These are phyloP conservation scores for Penicillium brevicompactum DNA, from an alignment of 2,329 filamentous ascomycete species.

Conservation along the genomic window DNA sequence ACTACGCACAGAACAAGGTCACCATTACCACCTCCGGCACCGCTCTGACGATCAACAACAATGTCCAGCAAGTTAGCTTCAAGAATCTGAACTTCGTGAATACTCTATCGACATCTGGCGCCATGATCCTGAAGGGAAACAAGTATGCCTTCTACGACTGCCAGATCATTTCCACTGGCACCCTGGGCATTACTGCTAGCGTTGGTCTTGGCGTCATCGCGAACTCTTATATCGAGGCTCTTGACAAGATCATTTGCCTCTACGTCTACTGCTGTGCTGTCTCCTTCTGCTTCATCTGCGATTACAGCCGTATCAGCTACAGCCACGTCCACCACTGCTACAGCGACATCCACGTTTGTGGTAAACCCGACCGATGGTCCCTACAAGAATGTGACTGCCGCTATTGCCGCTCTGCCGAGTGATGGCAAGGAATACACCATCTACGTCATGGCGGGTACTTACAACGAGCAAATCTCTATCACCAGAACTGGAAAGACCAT, in stretches of 20 bases:
- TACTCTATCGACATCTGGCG: slow-evolving; percentile 18
- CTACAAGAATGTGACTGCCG: slow-evolving; percentile 47
- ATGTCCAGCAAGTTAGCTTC: slow-evolving; percentile 36
- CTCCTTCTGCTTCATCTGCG: not conserved
- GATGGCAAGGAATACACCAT: slow-evolving; percentile 46
- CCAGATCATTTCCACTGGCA: slow-evolving; percentile 45
- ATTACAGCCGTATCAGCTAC: not conserved
- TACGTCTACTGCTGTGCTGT: slow-evolving; percentile 16
- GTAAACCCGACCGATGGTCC: slow-evolving; percentile 40
- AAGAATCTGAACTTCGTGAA: slow-evolving; percentile 44
- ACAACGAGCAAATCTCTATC: slow-evolving; percentile 46
- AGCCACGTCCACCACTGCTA: slow-evolving; percentile 13
- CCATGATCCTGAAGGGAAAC: slow-evolving; percentile 38
- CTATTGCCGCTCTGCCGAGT: slow-evolving; percentile 47
- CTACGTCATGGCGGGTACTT: slow-evolving; percentile 44
- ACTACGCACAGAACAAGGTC: slow-evolving; percentile 43
- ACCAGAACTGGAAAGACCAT: slow-evolving; percentile 45
- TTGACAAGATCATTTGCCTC: slow-evolving; percentile 43
- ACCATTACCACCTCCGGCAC: slow-evolving; percentile 31
- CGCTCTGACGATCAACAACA: slow-evolving; percentile 34
- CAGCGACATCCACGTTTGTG: slow-evolving; percentile 35
- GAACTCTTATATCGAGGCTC: slow-evolving; percentile 49
- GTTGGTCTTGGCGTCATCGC: slow-evolving; percentile 44
- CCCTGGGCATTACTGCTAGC: slow-evolving; percentile 29
- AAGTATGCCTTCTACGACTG: slow-evolving; percentile 51